These are phyloP conservation scores for Chlorella vulgaris DNA, from an alignment of 139 green algal genomes.

Conservation along the genomic window DNA sequence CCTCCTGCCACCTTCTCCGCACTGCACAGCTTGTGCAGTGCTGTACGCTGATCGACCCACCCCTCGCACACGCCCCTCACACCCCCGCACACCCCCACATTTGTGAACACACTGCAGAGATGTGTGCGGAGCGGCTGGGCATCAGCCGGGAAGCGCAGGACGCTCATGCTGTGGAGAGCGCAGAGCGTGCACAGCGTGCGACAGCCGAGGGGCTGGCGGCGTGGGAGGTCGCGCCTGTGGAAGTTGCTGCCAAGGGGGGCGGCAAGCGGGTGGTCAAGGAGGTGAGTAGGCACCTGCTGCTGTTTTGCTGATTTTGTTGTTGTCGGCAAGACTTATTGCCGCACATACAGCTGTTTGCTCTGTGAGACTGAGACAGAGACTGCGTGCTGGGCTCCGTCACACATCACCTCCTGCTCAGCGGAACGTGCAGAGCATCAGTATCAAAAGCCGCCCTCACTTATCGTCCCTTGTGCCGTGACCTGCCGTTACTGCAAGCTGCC, in stretches of 20 bases:
- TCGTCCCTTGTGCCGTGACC: background rate
- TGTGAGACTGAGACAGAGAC: too few species aligned
- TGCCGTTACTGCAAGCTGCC: too few species aligned
- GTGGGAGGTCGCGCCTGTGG: constrained; percentile 70
- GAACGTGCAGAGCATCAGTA: too few species aligned
- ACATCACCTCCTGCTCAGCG: too few species aligned
- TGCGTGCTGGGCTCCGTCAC: too few species aligned
- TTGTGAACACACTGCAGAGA: background rate
- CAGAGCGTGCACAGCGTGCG: constrained; percentile 59
- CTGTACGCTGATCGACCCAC: too few species aligned
- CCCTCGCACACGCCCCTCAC: background rate
- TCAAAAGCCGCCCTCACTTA: too few species aligned
- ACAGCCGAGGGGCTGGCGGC: constrained; percentile 44
- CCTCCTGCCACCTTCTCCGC: too few species aligned
- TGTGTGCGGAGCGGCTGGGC: constrained; percentile 31
- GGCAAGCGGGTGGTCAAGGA: constrained; percentile 2
- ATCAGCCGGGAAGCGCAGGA: constrained; percentile 56
- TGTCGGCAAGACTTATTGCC: background rate
- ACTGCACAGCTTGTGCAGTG: too few species aligned
- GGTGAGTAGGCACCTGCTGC: background rate
- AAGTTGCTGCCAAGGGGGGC: constrained; percentile 32
- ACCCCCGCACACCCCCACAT: background rate
- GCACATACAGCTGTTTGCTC: too few species aligned
- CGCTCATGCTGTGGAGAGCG: constrained; percentile 68
- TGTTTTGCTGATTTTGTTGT: background rate